Conservation (phyloP, 106 monocot species). For the Allium fistulosum region DNA sequence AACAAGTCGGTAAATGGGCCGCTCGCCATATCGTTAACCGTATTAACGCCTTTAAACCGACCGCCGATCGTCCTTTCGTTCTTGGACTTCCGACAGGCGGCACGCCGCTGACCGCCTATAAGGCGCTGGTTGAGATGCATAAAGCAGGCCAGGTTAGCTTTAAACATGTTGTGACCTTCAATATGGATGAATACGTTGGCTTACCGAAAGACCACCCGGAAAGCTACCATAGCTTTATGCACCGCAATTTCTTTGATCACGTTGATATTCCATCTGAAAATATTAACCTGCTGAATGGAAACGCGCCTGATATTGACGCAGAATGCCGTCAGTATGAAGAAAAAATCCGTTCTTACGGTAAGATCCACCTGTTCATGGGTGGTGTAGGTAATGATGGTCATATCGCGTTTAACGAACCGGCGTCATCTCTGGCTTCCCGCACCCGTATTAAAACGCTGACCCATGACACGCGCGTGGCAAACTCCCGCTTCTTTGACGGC, state of each 20-base stretch:
- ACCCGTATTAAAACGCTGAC: conserved; percentile 3
- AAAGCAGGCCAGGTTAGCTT: not conserved
- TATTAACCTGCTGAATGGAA: not conserved
- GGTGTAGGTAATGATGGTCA: not conserved
- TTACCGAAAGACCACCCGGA: not conserved
- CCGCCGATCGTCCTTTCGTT: too few species aligned
- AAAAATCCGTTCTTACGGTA: not conserved
- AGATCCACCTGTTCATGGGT: not conserved
- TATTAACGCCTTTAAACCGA: not conserved
- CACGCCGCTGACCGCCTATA: not conserved
- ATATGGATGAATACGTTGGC: conserved; percentile 1
- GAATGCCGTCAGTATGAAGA: not conserved
- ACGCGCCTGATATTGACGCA: not conserved
- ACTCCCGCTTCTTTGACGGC: not conserved
- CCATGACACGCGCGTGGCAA: not conserved
- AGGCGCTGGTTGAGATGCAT: not conserved
- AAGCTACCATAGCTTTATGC: not conserved
- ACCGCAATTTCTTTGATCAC: not conserved
- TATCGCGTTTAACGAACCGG: conserved; percentile 2
- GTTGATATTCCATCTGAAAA: not conserved
- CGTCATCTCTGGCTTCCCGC: conserved; percentile 1
- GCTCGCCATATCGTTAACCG: not conserved
- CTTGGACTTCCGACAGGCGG: not conserved
- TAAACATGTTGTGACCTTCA: not conserved
- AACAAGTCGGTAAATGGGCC: not conserved